Evolutionary conservation across 2,329 filamentous ascomycete species (phyloP).

Genomic region (Orbilia brochopaga): DNA sequence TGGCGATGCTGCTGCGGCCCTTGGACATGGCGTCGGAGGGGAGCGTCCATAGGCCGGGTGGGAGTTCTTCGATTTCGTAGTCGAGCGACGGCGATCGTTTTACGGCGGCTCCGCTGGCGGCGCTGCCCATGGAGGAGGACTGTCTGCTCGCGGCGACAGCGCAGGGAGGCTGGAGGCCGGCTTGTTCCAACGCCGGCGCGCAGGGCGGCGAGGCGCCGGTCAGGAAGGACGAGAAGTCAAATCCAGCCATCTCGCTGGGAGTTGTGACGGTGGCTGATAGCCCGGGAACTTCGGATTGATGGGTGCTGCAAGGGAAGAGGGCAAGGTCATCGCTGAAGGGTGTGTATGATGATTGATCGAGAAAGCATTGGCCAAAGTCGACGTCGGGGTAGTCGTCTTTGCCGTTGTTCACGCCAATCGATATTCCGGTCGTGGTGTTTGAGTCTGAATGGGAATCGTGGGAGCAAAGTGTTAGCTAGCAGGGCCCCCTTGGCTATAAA

Average conservation of each 20-base stretch:
- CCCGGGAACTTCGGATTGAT: slow-evolving; percentile 50
- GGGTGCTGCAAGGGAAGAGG: slow-evolving; percentile 48
- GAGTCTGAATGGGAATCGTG: slow-evolving; percentile 21
- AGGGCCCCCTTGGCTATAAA: neutral
- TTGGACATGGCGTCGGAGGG: slow-evolving; percentile 30
- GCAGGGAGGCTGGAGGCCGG: slow-evolving; percentile 43
- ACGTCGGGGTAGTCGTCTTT: slow-evolving; percentile 50
- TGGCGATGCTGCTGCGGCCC: slow-evolving; percentile 33
- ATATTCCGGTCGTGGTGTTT: slow-evolving; percentile 45
- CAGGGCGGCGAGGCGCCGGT: slow-evolving; percentile 49
- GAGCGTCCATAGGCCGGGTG: slow-evolving; percentile 45
- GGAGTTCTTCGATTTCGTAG: slow-evolving; percentile 48
- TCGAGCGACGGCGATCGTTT: slow-evolving; percentile 49
- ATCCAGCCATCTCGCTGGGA: slow-evolving; percentile 50
- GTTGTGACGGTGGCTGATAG: slow-evolving; percentile 49
- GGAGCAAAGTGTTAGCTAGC: slow-evolving; percentile 18
- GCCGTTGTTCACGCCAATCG: slow-evolving; percentile 47
- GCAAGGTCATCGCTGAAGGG: slow-evolving; percentile 49
- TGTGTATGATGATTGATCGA: slow-evolving; percentile 47
- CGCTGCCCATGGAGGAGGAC: slow-evolving; percentile 49
- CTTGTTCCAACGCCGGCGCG: slow-evolving; percentile 28
- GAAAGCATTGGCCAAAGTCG: slow-evolving; percentile 50
- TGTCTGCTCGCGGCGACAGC: slow-evolving; percentile 41
- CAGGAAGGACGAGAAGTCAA: slow-evolving; percentile 49
- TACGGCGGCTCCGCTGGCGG: slow-evolving; percentile 29